phyloP scores from a whole-genome alignment of 805 yeast genomes.

The Lachancea fermentati region DNA sequence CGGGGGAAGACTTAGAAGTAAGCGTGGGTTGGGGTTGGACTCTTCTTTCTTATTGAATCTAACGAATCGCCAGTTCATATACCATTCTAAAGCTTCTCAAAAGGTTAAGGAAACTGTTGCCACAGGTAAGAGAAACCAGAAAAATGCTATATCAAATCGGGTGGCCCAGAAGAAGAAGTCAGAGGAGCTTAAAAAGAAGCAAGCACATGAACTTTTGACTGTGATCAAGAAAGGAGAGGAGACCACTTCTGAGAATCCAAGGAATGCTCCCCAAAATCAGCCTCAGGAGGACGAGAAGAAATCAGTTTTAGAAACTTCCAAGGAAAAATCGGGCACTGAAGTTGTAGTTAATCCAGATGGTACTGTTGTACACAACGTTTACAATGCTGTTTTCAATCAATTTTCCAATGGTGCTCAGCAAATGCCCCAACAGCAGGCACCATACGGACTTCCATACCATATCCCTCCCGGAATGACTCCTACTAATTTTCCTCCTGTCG shows the following conservation, averaged over 20 bases:
- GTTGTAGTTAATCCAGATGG: slow-evolving; percentile 9
- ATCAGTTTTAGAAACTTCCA: slow-evolving; percentile 5
- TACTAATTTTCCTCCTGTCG: slow-evolving; percentile 8
- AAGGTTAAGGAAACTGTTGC: slow-evolving; percentile 29
- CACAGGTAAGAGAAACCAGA: slow-evolving; percentile 31
- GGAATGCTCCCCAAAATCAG: not conserved
- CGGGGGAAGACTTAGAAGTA: slow-evolving; percentile 69
- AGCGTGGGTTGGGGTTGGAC: slow-evolving; percentile 80
- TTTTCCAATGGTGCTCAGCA: slow-evolving; percentile 16
- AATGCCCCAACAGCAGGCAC: slow-evolving; percentile 5
- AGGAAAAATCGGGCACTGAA: not conserved
- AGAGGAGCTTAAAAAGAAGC: slow-evolving; percentile 28
- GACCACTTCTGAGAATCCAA: slow-evolving; percentile 3
- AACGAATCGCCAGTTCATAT: slow-evolving; percentile 66
- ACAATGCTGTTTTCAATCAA: slow-evolving; percentile 32
- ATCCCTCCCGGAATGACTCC: slow-evolving; percentile 1
- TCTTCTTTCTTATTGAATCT: slow-evolving; percentile 77
- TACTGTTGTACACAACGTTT: slow-evolving; percentile 28
- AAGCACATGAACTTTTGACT: slow-evolving; percentile 40
- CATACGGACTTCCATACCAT: slow-evolving; percentile 10
- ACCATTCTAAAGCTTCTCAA: slow-evolving; percentile 61
- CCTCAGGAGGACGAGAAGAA: not conserved
- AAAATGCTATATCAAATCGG: slow-evolving; percentile 11
- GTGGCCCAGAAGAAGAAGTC: slow-evolving; percentile 22
- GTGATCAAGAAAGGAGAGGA: slow-evolving; percentile 36